These are phyloP conservation scores for Cryphonectria parasitica DNA, from an alignment of 2,329 filamentous ascomycete genomes.

Conservation along the genomic window DNA sequence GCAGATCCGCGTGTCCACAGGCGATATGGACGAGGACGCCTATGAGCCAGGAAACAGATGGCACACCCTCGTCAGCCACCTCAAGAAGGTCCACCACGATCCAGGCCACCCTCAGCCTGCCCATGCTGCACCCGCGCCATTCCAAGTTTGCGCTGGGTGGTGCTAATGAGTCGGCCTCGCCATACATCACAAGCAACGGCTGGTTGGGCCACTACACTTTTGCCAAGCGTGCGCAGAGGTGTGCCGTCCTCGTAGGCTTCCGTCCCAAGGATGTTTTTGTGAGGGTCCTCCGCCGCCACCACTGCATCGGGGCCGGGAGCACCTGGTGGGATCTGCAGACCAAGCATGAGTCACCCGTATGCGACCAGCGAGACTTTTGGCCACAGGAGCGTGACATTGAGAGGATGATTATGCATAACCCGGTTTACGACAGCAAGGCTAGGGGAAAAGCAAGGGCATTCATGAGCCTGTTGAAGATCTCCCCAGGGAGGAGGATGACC, in stretches of 20 bases:
- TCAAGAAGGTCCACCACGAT: neutral
- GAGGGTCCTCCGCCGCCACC: neutral
- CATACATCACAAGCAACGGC: neutral
- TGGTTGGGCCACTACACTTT: neutral
- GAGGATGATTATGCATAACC: slow-evolving; percentile 1
- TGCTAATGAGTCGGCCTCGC: neutral
- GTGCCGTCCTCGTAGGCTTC: neutral
- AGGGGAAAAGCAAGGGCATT: neutral
- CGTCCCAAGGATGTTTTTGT: neutral
- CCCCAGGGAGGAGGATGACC: neutral
- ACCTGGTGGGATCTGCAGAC: neutral
- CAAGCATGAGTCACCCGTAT: neutral
- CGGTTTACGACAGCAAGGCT: neutral
- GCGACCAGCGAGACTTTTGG: neutral
- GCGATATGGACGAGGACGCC: no score
- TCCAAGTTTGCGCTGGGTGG: neutral
- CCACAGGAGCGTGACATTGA: neutral
- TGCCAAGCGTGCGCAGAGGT: neutral
- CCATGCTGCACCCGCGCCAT: neutral
- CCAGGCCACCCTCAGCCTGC: neutral
- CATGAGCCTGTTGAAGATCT: neutral
- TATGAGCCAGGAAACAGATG: neutral
- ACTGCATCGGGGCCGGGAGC: neutral
- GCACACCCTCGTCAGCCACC: neutral
- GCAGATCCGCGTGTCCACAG: neutral